Base-by-base conservation (phyloP, 2,329 filamentous ascomycete genomes). In the Taxawa tesnikishii region DNA sequence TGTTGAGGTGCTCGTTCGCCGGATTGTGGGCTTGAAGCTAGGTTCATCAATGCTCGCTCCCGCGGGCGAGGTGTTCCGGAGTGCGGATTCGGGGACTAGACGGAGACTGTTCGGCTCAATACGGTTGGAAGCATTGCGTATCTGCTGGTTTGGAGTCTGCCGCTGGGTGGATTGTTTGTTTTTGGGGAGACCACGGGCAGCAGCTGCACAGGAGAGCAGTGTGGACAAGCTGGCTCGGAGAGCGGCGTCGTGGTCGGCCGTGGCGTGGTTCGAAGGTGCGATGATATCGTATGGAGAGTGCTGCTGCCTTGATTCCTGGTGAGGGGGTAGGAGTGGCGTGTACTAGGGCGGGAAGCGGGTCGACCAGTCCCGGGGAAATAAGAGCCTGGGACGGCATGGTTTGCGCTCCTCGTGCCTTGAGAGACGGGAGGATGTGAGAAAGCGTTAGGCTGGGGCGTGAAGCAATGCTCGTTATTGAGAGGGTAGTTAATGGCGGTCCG, bases 171-270 rank as follows among this genome's bases (percentile, higher is more conserved):
- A 33, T 38, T 21, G 50, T 46, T 23, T 45, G 39, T 31, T 59
- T 56, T 90, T 94, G 1, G 79, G 75, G 11, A 90, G 64, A 4
- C 81, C 80, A 26, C 90, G 73, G 2, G 88, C 90, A 1, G 88
- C 90, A 3, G 87, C 85, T 0, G 85, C 88, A 48, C 84, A 93
- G n/a, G 88, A 94, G 9, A 98, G 72, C 9, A 98, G 69, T 0
- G 90, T 96, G 1, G 85, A 94, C n/a, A 98, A 68, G 29, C 84
- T 94, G 13, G 90, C 85, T 19, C 90, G 78, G 8, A 98, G 68
- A 2, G 85, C 90, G 17, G 85, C 90, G 47, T 98, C 90, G 46
- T 96, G 87, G 46, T 96, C 85, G 7, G 46, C 46, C 8, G 51
- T 47, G 29, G 83, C 78, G 44, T 84, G 83, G 46, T 83, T 75